A percentile compares a stretch with the other conserved stretches of the same genome.
phyloP scores from a whole-genome alignment of 2,329 filamentous ascomycete genomes.

The Trichoderma arundinaceum region DNA sequence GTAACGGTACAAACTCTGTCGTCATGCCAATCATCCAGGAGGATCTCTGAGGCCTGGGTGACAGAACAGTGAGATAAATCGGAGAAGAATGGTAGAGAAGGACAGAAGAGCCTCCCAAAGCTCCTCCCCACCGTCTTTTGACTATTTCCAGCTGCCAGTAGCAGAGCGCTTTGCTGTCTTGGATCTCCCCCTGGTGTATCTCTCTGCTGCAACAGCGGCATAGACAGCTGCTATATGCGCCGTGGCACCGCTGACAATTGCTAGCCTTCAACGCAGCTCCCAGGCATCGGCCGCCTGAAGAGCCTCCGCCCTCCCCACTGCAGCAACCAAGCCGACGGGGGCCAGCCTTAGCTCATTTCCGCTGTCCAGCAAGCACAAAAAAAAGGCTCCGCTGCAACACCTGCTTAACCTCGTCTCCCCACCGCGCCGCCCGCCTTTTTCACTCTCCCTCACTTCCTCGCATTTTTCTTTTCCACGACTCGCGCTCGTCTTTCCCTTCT shows the following conservation, averaged over 20 bases:
- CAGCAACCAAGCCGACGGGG: constrained; percentile 3
- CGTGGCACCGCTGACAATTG: not conserved
- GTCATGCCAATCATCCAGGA: not conserved
- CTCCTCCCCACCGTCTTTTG: too few relatives aligned
- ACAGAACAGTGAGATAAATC: too few relatives aligned
- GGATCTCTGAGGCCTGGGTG: not conserved
- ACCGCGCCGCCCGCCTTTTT: constrained; percentile 30
- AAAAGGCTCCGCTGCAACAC: constrained; percentile 24
- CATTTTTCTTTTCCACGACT: constrained; percentile 30
- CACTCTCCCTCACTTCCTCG: constrained; percentile 23
- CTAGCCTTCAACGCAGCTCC: constrained; percentile 5
- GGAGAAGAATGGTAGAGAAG: too few relatives aligned
- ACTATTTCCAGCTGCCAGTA: not conserved
- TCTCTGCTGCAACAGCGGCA: too few relatives aligned
- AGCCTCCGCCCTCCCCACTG: constrained; percentile 20
- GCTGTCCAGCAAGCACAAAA: constrained; percentile 19
- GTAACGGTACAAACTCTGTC: constrained; percentile 1
- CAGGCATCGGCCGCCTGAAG: constrained; percentile 26
- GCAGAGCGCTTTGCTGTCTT: too few relatives aligned
- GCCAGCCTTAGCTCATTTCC: constrained; percentile 21
- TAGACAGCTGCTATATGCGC: not conserved
- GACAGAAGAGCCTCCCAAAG: too few relatives aligned
- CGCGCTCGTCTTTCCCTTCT: constrained; percentile 3
- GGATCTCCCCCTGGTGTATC: not conserved
- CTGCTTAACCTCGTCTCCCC: constrained; percentile 31